A percentile compares a stretch with the other conserved stretches of the same genome.
These are phyloP conservation scores for Rhexocercosporidium sp. DNA, from an alignment of 2,329 filamentous ascomycete genomes.

Conservation along the genomic window DNA sequence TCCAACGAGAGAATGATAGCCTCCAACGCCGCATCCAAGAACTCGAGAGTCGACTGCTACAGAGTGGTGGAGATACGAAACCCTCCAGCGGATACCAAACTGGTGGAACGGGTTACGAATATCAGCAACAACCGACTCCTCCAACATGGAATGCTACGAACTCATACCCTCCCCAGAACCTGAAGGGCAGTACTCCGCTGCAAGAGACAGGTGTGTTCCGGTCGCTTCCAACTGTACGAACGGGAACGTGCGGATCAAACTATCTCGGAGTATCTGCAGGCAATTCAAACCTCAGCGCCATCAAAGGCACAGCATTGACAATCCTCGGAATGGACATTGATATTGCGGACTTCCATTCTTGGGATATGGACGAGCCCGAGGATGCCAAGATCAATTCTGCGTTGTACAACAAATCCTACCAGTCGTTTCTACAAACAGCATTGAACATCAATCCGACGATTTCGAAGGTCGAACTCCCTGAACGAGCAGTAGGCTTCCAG, in stretches of 20 bases:
- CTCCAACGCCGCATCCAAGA: slow-evolving; percentile 71
- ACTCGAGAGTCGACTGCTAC: slow-evolving; percentile 68
- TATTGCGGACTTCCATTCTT: slow-evolving; percentile 71
- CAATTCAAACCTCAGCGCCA: slow-evolving; percentile 70
- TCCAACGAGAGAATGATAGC: slow-evolving; percentile 74
- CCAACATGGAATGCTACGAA: slow-evolving; percentile 29
- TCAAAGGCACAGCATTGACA: slow-evolving; percentile 77
- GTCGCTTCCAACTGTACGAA: slow-evolving; percentile 34
- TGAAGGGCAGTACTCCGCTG: slow-evolving; percentile 11
- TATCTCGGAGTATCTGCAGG: slow-evolving; percentile 67
- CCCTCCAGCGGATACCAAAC: slow-evolving; percentile 45
- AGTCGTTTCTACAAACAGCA: slow-evolving; percentile 69
- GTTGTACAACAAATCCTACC: slow-evolving; percentile 74
- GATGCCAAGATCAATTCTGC: slow-evolving; percentile 49
- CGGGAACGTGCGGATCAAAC: slow-evolving; percentile 57
- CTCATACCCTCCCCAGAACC: slow-evolving; percentile 20
- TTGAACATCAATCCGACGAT: slow-evolving; percentile 64
- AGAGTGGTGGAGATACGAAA: slow-evolving; percentile 65
- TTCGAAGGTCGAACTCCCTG: slow-evolving; percentile 63
- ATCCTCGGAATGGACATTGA: slow-evolving; percentile 83
- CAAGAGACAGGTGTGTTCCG: slow-evolving; percentile 36
- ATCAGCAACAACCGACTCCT: slow-evolving; percentile 21
- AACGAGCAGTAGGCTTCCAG: slow-evolving; percentile 66
- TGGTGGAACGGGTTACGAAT: slow-evolving; percentile 26
- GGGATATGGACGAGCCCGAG: slow-evolving; percentile 66